Base-by-base conservation (phyloP, 257 asterid species). In the Penstemon newberryi region DNA sequence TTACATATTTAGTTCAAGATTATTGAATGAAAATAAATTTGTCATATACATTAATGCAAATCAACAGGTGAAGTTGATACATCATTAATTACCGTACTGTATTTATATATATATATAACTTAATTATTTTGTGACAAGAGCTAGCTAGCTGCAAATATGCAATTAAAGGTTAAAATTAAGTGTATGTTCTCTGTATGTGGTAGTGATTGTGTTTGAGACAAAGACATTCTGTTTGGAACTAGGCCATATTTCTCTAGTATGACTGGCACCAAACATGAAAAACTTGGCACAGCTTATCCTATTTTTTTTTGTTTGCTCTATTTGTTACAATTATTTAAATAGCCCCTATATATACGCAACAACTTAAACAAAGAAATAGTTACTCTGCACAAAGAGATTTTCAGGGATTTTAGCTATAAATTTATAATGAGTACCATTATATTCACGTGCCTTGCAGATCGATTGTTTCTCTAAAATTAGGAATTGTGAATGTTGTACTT, bases 391-490 rank as follows among this genome's bases (percentile, higher is more conserved):
- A 25, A 7, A 69, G n/a, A 58, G 2, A 42, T 6, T 44, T 53
- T 4, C 38, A 47, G 57, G 46, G 4, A 37, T 59, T 51, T 3
- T 36, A 13, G 36, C 65, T 59, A 53, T 66, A 62, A 25, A n/a
- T 42, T 46, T 69, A 4, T 69, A 74, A 71, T 70, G 70, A 49
- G 56, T 60, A 45, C 67, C 60, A 75, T 54, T 61, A 60, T 46
- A 55, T 60, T 67, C 69, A 41, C 37, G 0, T 67, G 57, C 54
- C 46, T 19, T 70, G 56, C 56, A 56, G 54, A 70, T 37, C 33
- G 12, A 37, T 66, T 79, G 83, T 72, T 75, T 71, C 76, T 71
- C 75, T 44, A 64, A 56, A 63, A 12, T 52, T 71, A 63, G 77
- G 39, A 79, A 67, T 67, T n/a, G 18, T 19, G 40, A 18, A 42